A percentile compares a stretch with the other conserved stretches of the same genome.
phyloP scores from a whole-genome alignment of 2,329 filamentous ascomycete species.

The Macroventuria anomochaeta region DNA sequence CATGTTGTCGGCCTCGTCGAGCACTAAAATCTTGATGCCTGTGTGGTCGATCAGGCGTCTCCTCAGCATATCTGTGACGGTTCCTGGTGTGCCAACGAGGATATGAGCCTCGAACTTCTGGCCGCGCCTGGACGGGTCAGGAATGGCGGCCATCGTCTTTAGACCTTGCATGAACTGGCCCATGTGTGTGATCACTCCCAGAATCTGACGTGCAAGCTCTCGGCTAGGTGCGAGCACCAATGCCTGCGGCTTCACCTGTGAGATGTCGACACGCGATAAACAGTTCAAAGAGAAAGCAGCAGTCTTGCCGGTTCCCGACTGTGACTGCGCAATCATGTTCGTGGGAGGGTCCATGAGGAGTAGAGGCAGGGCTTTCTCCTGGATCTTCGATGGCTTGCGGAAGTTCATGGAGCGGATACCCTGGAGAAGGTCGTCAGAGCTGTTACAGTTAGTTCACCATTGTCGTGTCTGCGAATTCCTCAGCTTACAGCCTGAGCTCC shows the following conservation, averaged over 20 bases:
- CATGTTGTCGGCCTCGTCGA: slow-evolving; percentile 99
- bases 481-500: slow-evolving; percentile 76
- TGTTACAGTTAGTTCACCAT: slow-evolving; percentile 20
- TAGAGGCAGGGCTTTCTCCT: slow-evolving; percentile 90
- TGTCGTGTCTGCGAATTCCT: neutral
- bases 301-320: slow-evolving; percentile 97
- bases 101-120: slow-evolving; percentile 76
- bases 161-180: slow-evolving; percentile 82
- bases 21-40: slow-evolving; percentile 79
- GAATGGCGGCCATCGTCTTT: slow-evolving; percentile 80
- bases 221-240: slow-evolving; percentile 89
- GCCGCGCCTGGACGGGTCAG: slow-evolving; percentile 73
- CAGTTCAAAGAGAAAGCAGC: slow-evolving; percentile 95
- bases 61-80: slow-evolving; percentile 85
- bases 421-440: slow-evolving; percentile 55
- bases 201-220: slow-evolving; percentile 93
- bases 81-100: slow-evolving; percentile 92
- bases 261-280: slow-evolving; percentile 82
- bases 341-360: slow-evolving; percentile 84
- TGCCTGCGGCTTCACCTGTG: slow-evolving; percentile 76
- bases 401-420: slow-evolving; percentile 86
- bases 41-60: slow-evolving; percentile 75
- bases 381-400: slow-evolving; percentile 95
- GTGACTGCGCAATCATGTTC: slow-evolving; percentile 98
- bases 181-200: slow-evolving; percentile 82